Percentiles rank a stretch among this genome's conserved stretches.
These are phyloP conservation scores for Lablab purpureus DNA, from an alignment of 306 rosid genomes.

Conservation along the genomic window DNA sequence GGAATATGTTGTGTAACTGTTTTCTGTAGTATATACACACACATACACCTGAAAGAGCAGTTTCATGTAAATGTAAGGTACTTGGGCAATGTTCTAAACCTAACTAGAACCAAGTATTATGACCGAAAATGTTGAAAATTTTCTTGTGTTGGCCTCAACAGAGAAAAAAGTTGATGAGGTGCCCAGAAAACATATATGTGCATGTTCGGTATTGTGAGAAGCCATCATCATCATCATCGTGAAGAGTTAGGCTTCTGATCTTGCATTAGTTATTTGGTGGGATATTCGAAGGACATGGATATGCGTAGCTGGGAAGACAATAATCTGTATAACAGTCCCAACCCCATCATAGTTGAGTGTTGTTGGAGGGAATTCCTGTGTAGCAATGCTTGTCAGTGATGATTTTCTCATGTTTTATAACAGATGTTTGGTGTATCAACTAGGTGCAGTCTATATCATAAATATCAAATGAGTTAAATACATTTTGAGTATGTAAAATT, in stretches of 20 bases:
- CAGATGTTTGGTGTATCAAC: slow-evolving; percentile 64
- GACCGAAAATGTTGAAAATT: slow-evolving; percentile 34
- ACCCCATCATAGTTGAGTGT: slow-evolving; percentile 54
- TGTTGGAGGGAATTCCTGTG: slow-evolving; percentile 59
- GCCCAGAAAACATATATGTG: slow-evolving; percentile 73
- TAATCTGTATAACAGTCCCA: slow-evolving; percentile 62
- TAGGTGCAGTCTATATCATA: slow-evolving; percentile 53
- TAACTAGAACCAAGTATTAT: background rate
- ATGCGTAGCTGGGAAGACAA: slow-evolving; percentile 56
- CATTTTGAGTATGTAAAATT: too few relatives aligned
- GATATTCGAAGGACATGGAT: slow-evolving; percentile 50
- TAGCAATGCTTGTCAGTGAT: slow-evolving; percentile 59
- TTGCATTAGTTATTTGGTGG: slow-evolving; percentile 51
- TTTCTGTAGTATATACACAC: background rate
- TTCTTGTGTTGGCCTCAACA: slow-evolving; percentile 51
- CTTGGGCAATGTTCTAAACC: slow-evolving; percentile 13
- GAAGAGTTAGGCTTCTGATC: slow-evolving; percentile 53
- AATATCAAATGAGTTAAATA: slow-evolving; percentile 37
- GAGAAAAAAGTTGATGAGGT: slow-evolving; percentile 79
- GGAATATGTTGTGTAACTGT: slow-evolving; percentile 27
- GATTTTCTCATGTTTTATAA: slow-evolving; percentile 52
- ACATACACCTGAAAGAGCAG: background rate
- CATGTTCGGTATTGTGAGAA: slow-evolving; percentile 84
- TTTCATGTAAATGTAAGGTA: background rate
- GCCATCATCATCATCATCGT: slow-evolving; percentile 2